Evolutionary conservation across 129 eudicot species (phyloP), one percentile per base, ranked within the genome.

Genomic region (Silybum marianum): DNA sequence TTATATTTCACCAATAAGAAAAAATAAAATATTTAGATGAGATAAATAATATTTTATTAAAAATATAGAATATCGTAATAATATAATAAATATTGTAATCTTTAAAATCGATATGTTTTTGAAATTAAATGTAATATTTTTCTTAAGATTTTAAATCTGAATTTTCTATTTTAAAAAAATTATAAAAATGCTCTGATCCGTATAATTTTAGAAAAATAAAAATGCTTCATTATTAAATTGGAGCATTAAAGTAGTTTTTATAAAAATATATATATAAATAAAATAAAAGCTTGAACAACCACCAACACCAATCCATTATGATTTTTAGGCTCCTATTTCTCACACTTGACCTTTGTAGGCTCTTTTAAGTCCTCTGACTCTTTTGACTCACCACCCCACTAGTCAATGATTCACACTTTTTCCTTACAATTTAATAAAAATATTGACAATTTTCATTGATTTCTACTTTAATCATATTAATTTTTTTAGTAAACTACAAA

Each of bases 221-320:
- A 54, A 10, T 11, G 16, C 3, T 11, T 2, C 54, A 54, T 48
- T 48, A 13, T 48, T 48, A 48, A 48, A 48, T 48, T 48, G 62
- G 62, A 48, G n/a, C n/a, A 13, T 54, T 48, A 48, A 54, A 54
- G 63, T 54, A 54, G 63, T 54, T 54, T 54, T 4, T 13, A 12
- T 14, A 12, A 48, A 48, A 6, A n/a, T n/a, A n/a, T n/a, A 2
- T 26, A 32, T 32, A 32, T 32, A 58, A 12, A 76, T 74, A 75
- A 28, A 75, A 19, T 54, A 54, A 6, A 67, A 26, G 11, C 12
- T 3, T 36, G 38, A 77, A 67, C 72, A 42, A 78, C 42, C 81
- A 62, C 23, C 54, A 76, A 6, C 73, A 77, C 65, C 82, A 78
- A 78, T 38, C 73, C 81, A 78, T 66, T 77, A 77, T 63, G 40